Percentiles rank a stretch among this genome's conserved stretches.
Evolutionary conservation across 78 protist species (phyloP).

Genomic region (Speleostelium caveatum): DNA sequence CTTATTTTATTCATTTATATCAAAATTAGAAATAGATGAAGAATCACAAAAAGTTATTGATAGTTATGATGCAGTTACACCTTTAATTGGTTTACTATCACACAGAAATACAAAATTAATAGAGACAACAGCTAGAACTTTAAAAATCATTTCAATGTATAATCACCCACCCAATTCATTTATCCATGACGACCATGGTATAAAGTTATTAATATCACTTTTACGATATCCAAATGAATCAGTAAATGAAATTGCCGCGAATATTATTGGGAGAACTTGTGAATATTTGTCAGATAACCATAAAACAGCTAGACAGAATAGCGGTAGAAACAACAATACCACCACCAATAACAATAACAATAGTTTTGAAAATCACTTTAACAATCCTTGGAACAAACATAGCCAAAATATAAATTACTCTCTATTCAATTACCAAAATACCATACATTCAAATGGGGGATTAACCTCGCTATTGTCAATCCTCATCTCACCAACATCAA

Average conservation of each 20-base stretch:
- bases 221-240: slow-evolving; percentile 43
- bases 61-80: slow-evolving; percentile 13
- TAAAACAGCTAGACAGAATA: not conserved
- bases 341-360: not conserved
- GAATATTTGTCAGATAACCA: slow-evolving; percentile 16
- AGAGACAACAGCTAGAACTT: slow-evolving; percentile 64
- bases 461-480: slow-evolving; percentile 11
- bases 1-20: too few species aligned
- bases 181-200: slow-evolving; percentile 43
- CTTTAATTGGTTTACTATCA: slow-evolving; percentile 39
- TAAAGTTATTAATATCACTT: slow-evolving; percentile 36
- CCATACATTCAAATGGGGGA: slow-evolving; percentile 39
- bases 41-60: slow-evolving; percentile 23
- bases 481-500: slow-evolving; percentile 40
- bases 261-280: slow-evolving; percentile 49
- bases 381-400: not conserved
- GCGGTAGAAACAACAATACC: not conserved
- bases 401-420: not conserved
- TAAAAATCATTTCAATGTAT: slow-evolving; percentile 18
- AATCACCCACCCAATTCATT: slow-evolving; percentile 34
- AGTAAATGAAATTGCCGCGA: slow-evolving; percentile 41
- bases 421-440: slow-evolving; percentile 29
- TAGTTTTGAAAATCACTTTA: not conserved
- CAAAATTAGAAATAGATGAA: slow-evolving; percentile 29
- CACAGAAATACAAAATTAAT: slow-evolving; percentile 42